These are phyloP conservation scores for Anthostomella pinea DNA, from an alignment of 2,329 filamentous ascomycete species.

Conservation along the genomic window DNA sequence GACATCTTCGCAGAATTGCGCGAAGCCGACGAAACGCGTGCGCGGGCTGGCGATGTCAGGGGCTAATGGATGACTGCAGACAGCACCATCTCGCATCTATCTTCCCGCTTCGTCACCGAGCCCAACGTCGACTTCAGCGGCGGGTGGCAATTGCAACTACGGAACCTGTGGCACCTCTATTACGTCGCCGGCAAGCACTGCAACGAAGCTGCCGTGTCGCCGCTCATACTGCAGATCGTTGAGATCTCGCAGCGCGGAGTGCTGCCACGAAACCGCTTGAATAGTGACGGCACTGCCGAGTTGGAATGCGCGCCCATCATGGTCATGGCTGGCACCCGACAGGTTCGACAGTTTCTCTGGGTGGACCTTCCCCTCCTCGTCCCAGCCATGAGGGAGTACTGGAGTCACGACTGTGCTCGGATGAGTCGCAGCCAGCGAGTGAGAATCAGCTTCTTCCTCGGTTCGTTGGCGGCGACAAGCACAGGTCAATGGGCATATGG, in stretches of 20 bases:
- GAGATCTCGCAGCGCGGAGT: constrained; percentile 19
- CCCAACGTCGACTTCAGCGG: constrained; percentile 19
- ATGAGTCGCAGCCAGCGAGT: constrained; percentile 21
- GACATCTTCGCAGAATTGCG: constrained; percentile 21
- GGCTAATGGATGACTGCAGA: constrained; percentile 19
- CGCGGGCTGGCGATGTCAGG: constrained; percentile 15
- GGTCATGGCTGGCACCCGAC: constrained; percentile 10
- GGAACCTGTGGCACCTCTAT: constrained; percentile 22
- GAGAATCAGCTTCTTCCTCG: constrained; percentile 17
- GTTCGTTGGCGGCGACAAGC: constrained; percentile 16
- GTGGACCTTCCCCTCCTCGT: constrained; percentile 19
- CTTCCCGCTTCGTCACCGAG: constrained; percentile 20
- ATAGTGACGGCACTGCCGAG: constrained; percentile 9
- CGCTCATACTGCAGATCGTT: constrained; percentile 17
- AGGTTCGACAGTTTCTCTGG: constrained; percentile 18
- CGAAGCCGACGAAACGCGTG: constrained; percentile 15
- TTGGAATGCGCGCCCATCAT: constrained; percentile 15
- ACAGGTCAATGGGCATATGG: constrained; percentile 18
- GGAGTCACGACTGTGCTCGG: constrained; percentile 19
- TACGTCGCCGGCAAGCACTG: constrained; percentile 20
- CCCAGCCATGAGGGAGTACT: constrained; percentile 19
- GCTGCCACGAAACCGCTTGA: constrained; percentile 11
- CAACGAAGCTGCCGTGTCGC: constrained; percentile 11
- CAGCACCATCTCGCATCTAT: constrained; percentile 19
- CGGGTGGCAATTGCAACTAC: constrained; percentile 19